Percentiles rank a stretch among this genome's conserved stretches.
phyloP scores from a whole-genome alignment of 2,329 filamentous ascomycete species.

The Didymella lethalis region DNA sequence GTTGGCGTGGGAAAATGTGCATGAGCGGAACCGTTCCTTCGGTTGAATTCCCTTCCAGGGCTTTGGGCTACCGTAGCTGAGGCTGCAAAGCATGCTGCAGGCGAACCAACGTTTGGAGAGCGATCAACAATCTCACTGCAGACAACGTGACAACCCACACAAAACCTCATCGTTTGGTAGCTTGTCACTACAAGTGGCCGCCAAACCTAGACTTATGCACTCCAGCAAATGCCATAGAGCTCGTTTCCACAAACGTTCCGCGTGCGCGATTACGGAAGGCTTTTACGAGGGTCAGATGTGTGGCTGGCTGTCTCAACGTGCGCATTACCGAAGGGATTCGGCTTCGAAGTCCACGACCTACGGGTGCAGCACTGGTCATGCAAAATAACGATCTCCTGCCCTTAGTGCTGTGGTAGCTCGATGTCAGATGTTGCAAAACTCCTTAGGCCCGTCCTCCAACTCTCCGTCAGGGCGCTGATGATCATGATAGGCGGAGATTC shows the following conservation, averaged over 20 bases:
- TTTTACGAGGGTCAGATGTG: neutral
- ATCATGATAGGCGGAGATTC: slow-evolving; percentile 5
- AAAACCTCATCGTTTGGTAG: slow-evolving; percentile 7
- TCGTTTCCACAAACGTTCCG: slow-evolving; percentile 10
- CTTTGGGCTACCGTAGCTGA: slow-evolving; percentile 6
- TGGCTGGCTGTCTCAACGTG: slow-evolving; percentile 1
- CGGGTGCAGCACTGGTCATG: neutral
- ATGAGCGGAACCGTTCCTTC: neutral
- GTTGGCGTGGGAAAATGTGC: slow-evolving; percentile 1
- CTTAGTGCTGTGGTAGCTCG: slow-evolving; percentile 1
- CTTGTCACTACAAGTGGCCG: neutral
- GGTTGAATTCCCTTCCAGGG: slow-evolving; percentile 1
- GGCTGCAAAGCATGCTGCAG: slow-evolving; percentile 3
- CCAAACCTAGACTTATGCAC: slow-evolving; percentile 11
- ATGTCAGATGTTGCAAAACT: slow-evolving; percentile 10
- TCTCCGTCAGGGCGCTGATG: neutral
- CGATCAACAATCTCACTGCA: neutral
- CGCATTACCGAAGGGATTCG: neutral
- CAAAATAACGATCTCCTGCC: slow-evolving; percentile 18
- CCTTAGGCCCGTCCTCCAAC: slow-evolving; percentile 5
- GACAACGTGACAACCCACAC: neutral
- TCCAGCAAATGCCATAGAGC: slow-evolving; percentile 3
- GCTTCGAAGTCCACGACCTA: slow-evolving; percentile 2
- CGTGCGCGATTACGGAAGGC: slow-evolving; percentile 2
- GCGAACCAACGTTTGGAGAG: slow-evolving; percentile 11